These are phyloP conservation scores for Amanita rubescens DNA, from an alignment of 768 basidiomycete genomes.

Conservation along the genomic window DNA sequence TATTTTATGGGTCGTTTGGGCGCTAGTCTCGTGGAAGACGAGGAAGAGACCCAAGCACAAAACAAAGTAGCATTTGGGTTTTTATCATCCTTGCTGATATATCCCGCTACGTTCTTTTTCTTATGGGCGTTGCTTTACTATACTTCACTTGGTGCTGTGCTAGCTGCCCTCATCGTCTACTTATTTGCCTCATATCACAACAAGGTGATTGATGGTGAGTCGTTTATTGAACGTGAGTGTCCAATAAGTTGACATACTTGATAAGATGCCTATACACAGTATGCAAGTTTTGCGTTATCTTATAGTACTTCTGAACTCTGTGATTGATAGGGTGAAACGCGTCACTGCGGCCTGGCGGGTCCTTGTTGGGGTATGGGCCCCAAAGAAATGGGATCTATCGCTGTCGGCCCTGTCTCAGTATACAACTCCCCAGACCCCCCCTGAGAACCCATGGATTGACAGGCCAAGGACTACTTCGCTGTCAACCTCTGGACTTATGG, in stretches of 20 bases:
- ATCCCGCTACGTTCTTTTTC: slow-evolving; percentile 77
- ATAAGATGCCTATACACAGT: slow-evolving; percentile 76
- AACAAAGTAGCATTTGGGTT: slow-evolving; percentile 92
- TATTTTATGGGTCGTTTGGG: slow-evolving; percentile 78
- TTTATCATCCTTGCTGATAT: slow-evolving; percentile 64
- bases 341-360: slow-evolving; percentile 93
- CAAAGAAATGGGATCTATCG: slow-evolving; percentile 76
- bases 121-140: slow-evolving; percentile 83
- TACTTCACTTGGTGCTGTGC: slow-evolving; percentile 62
- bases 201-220: slow-evolving; percentile 71
- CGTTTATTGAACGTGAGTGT: not conserved
- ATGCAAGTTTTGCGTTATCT: slow-evolving; percentile 18
- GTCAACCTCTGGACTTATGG: not conserved
- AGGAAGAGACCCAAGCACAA: slow-evolving; percentile 94
- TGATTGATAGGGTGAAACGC: slow-evolving; percentile 68
- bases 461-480: slow-evolving; percentile 22
- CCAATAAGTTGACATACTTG: slow-evolving; percentile 10
- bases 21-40: slow-evolving; percentile 67
- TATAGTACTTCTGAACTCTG: slow-evolving; percentile 4
- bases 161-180: slow-evolving; percentile 65
- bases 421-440: slow-evolving; percentile 56
- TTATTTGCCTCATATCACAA: slow-evolving; percentile 82
- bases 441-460: slow-evolving; percentile 68
- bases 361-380: slow-evolving; percentile 92
- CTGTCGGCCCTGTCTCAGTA: slow-evolving; percentile 67